A percentile compares a stretch with the other conserved stretches of the same genome.
Conservation (phyloP, 148 eudicot genomes). For the Rhododendron ferrugineum region DNA sequence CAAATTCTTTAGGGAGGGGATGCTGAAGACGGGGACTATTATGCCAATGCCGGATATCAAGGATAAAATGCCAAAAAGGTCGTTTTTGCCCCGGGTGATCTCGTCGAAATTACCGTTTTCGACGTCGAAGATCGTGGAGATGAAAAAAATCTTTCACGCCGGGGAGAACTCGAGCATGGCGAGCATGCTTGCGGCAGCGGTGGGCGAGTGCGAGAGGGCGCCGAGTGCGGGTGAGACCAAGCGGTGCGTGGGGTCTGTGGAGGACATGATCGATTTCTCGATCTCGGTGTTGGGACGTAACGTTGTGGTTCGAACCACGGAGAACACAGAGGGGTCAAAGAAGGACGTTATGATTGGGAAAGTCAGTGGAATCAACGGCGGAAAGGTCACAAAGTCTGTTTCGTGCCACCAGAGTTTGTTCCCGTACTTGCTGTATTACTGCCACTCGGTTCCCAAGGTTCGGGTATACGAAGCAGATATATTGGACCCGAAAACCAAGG, state of each 20-base stretch:
- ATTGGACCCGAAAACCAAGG: conserved; percentile 31
- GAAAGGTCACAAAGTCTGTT: conserved; percentile 16
- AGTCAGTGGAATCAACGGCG: conserved; percentile 41
- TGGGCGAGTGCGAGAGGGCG: conserved; percentile 43
- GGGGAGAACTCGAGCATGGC: conserved; percentile 48
- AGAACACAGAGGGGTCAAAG: conserved; percentile 33
- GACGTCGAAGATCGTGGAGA: conserved; percentile 11
- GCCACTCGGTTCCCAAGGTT: conserved; percentile 54
- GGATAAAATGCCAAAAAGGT: conserved; percentile 48
- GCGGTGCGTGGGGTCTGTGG: conserved; percentile 43
- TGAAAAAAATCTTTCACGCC: conserved; percentile 37
- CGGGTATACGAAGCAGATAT: conserved; percentile 56
- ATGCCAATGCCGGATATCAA: conserved; percentile 58
- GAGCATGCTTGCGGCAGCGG: conserved; percentile 28
- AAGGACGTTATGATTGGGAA: conserved; percentile 36
- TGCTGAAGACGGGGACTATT: conserved; percentile 28
- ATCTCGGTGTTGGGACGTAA: conserved; percentile 40
- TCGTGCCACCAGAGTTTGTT: conserved; percentile 53
- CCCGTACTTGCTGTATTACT: conserved; percentile 46
- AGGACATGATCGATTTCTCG: conserved; percentile 54
- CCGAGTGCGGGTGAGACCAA: conserved; percentile 47
- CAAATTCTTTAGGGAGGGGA: conserved; percentile 43
- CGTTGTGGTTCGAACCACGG: conserved; percentile 37
- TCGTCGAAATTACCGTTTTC: conserved; percentile 40
- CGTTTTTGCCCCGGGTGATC: conserved; percentile 42